A percentile compares a stretch with the other conserved stretches of the same genome.
Evolutionary conservation across 192 early-diverging fungal genomes (phyloP).

Genomic region (Gigaspora rosea): DNA sequence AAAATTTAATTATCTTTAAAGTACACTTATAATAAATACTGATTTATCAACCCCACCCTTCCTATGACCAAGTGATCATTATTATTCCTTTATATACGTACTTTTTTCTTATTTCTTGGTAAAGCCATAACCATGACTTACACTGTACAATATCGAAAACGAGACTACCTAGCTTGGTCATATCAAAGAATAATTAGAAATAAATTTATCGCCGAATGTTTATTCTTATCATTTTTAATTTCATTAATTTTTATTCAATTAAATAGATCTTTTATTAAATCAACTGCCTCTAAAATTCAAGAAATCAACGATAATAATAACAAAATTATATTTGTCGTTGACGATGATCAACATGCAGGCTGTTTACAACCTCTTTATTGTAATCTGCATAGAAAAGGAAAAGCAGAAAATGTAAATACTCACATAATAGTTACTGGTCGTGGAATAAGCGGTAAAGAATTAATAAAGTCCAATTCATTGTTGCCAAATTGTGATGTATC

Average conservation of each 20-base stretch:
- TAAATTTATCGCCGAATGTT: not conserved
- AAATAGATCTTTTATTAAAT: not conserved
- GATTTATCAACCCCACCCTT: too few relatives aligned
- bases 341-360: constrained; percentile 11
- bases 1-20: too few relatives aligned
- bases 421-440: constrained; percentile 19
- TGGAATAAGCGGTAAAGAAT: constrained; percentile 1
- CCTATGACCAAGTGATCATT: too few relatives aligned
- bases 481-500: not conserved
- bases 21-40: too few relatives aligned
- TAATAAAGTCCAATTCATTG: not conserved
- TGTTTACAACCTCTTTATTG: constrained; percentile 11
- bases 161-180: too few relatives aligned
- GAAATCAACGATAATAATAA: not conserved
- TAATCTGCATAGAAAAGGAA: not conserved
- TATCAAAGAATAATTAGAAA: too few relatives aligned
- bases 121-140: too few relatives aligned
- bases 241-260: not conserved
- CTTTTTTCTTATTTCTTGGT: too few relatives aligned
- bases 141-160: too few relatives aligned
- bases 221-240: not conserved
- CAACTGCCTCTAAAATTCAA: not conserved
- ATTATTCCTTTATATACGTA: too few relatives aligned
- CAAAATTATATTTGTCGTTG: not conserved
- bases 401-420: not conserved